Percentiles rank a stretch among this genome's conserved stretches.
phyloP scores from a whole-genome alignment of 2,329 filamentous ascomycete species.

The Fusarium papillatum region DNA sequence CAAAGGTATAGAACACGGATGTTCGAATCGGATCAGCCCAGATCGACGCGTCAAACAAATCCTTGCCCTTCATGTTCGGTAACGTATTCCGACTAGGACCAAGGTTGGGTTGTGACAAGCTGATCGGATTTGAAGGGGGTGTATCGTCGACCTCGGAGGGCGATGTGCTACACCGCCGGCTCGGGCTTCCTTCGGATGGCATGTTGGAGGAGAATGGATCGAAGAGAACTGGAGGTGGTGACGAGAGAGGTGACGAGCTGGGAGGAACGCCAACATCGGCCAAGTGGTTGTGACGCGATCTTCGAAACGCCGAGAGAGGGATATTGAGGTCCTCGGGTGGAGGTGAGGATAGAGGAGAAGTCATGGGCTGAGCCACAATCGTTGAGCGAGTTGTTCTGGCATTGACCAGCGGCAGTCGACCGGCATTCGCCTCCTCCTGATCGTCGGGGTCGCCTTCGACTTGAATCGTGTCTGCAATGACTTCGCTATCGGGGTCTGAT shows the following conservation, averaged over 20 bases:
- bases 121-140: slow-evolving; percentile 55
- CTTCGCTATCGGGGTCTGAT: slow-evolving; percentile 27
- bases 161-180: slow-evolving; percentile 52
- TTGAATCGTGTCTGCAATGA: slow-evolving; percentile 34
- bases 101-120: slow-evolving; percentile 53
- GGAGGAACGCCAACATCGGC: slow-evolving; percentile 39
- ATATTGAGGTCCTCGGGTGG: slow-evolving; percentile 48
- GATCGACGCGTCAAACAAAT: slow-evolving; percentile 79
- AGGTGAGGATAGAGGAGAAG: slow-evolving; percentile 56
- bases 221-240: slow-evolving; percentile 66
- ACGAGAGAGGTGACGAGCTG: slow-evolving; percentile 70
- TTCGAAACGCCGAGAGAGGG: slow-evolving; percentile 42
- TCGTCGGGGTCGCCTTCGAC: slow-evolving; percentile 31
- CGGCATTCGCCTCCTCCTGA: slow-evolving; percentile 18
- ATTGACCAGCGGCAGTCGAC: slow-evolving; percentile 29
- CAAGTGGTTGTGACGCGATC: slow-evolving; percentile 38
- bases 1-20: slow-evolving; percentile 80
- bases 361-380: slow-evolving; percentile 39
- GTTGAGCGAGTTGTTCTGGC: slow-evolving; percentile 36
- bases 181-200: slow-evolving; percentile 53
- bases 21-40: slow-evolving; percentile 78
- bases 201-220: slow-evolving; percentile 61
- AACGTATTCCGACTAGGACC: slow-evolving; percentile 52
- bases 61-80: slow-evolving; percentile 77
- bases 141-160: slow-evolving; percentile 62